phyloP scores from a whole-genome alignment of 208 protist species.

The Naegleria gruberi region DNA sequence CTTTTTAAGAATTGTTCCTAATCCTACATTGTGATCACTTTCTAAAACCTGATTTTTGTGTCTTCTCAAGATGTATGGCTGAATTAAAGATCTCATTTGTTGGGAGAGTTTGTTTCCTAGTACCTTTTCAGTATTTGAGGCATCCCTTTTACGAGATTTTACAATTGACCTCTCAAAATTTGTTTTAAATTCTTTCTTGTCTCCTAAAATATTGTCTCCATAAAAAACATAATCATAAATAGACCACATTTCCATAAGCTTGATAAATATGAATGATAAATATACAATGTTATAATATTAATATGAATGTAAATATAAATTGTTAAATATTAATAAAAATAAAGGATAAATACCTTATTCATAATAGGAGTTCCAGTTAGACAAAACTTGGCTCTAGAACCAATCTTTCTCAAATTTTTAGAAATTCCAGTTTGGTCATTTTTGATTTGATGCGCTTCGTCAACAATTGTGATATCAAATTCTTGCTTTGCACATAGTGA shows the following conservation, averaged over 20 bases:
- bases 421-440: slow-evolving; percentile 88
- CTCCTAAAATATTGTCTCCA: slow-evolving; percentile 58
- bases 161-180: slow-evolving; percentile 1
- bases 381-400: slow-evolving; percentile 85
- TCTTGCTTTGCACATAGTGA: neutral
- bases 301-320: neutral
- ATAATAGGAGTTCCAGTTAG: slow-evolving; percentile 47
- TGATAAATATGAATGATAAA: slow-evolving; percentile 97
- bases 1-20: neutral
- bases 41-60: neutral
- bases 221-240: slow-evolving; percentile 97
- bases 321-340: neutral
- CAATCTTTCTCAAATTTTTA: slow-evolving; percentile 79
- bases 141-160: neutral
- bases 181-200: neutral
- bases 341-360: neutral
- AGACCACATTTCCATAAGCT: slow-evolving; percentile 95
- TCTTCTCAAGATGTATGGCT: neutral
- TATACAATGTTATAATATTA: slow-evolving; percentile 46
- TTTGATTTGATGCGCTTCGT: slow-evolving; percentile 93
- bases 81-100: neutral
- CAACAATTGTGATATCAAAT: slow-evolving; percentile 65
- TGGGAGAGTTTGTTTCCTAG: neutral
- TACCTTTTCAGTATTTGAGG: neutral
- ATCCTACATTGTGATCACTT: neutral